These are phyloP conservation scores for Medicago arabica DNA, from an alignment of 306 rosid genomes.

Conservation along the genomic window DNA sequence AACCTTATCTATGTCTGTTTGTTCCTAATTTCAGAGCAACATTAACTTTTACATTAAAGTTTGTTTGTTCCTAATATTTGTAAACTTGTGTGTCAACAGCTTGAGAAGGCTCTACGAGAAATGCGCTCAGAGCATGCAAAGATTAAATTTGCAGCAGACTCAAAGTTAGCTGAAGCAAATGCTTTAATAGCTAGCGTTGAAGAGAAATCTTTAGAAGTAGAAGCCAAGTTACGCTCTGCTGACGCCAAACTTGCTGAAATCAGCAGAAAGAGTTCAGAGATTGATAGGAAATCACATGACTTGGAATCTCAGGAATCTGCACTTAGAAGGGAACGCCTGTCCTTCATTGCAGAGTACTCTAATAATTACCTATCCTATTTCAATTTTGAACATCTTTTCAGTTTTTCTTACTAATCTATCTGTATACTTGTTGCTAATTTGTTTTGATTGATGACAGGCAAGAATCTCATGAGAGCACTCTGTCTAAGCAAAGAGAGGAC, in stretches of 20 bases:
- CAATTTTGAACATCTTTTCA: not conserved
- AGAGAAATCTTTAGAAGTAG: conserved; percentile 88
- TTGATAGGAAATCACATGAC: conserved; percentile 81
- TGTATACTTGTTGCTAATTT: conserved; percentile 20
- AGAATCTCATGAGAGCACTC: conserved; percentile 65
- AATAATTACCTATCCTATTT: conserved; percentile 27
- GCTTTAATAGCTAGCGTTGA: conserved; percentile 85
- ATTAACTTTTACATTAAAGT: too few species aligned
- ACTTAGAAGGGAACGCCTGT: conserved; percentile 71
- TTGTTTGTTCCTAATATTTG: conserved; percentile 46
- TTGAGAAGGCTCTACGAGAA: conserved; percentile 89
- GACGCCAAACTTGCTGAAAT: conserved; percentile 96
- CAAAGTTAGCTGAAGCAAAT: conserved; percentile 90
- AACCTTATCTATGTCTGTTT: not conserved
- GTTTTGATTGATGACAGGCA: conserved; percentile 58
- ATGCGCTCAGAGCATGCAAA: conserved; percentile 91
- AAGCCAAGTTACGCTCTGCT: conserved; percentile 78
- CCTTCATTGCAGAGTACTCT: conserved; percentile 81
- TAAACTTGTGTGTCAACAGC: conserved; percentile 55
- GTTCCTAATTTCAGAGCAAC: too few species aligned
- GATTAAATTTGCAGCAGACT: conserved; percentile 81
- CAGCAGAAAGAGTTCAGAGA: conserved; percentile 76
- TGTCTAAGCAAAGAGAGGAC: conserved; percentile 87
- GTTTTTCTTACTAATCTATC: conserved; percentile 17
- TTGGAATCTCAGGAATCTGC: conserved; percentile 76